Percentiles rank a stretch among this genome's conserved stretches.
These are phyloP conservation scores for Exophiala lecanii-corni DNA, from an alignment of 2,329 filamentous ascomycete species.

Conservation along the genomic window DNA sequence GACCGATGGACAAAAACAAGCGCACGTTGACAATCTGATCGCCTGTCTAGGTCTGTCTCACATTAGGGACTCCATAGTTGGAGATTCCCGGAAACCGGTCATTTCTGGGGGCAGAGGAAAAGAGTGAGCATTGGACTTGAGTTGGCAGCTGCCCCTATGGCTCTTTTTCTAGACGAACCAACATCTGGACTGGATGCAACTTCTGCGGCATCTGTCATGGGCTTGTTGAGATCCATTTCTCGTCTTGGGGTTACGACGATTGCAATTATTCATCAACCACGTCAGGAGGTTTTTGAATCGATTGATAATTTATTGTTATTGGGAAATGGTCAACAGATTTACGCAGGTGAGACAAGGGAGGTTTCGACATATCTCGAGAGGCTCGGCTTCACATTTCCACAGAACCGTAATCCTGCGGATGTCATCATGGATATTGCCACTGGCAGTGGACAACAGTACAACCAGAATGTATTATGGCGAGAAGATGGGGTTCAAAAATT, in stretches of 20 bases:
- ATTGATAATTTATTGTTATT: conserved; percentile 55
- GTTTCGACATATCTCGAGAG: background rate
- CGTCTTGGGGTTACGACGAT: conserved; percentile 53
- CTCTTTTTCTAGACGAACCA: conserved; percentile 29
- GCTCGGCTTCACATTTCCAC: conserved; percentile 1
- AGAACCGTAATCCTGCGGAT: conserved; percentile 2
- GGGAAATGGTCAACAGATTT: conserved; percentile 27
- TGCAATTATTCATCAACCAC: conserved; percentile 57
- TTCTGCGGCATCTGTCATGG: conserved; percentile 2
- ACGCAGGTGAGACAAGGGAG: conserved; percentile 1
- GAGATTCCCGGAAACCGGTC: conserved; percentile 47
- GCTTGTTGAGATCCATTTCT: conserved; percentile 2
- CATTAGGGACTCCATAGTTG: conserved; percentile 51
- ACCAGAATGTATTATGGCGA: background rate
- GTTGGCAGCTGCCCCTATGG: conserved; percentile 1
- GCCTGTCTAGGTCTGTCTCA: conserved; percentile 49
- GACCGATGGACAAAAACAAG: background rate
- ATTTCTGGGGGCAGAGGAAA: conserved; percentile 57
- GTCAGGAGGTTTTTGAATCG: conserved; percentile 54
- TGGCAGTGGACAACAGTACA: conserved; percentile 3
- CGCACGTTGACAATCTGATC: conserved; percentile 44
- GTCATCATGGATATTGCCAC: conserved; percentile 3
- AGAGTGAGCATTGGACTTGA: conserved; percentile 45
- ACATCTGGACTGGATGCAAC: conserved; percentile 1
- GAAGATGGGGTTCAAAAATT: background rate